phyloP scores from a whole-genome alignment of 768 basidiomycete species.

The Clathrus columnatus region DNA sequence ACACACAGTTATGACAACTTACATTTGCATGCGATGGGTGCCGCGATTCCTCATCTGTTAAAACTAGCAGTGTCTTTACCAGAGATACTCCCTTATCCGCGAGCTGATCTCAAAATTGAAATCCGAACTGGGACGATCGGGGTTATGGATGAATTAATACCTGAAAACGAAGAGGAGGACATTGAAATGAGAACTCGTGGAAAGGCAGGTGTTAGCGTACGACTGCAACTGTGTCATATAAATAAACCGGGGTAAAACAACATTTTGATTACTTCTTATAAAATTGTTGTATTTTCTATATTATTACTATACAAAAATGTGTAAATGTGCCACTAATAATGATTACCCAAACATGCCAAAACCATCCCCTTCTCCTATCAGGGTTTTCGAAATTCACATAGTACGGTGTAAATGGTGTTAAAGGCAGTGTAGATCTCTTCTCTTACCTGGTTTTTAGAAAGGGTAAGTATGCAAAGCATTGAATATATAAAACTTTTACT shows the following conservation, averaged over 20 bases:
- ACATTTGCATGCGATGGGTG: conserved; percentile 76
- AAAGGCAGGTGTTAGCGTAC: conserved; percentile 59
- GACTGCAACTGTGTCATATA: conserved; percentile 56
- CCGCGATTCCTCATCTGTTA: conserved; percentile 76
- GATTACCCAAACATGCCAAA: neutral
- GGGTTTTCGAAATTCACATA: conserved; percentile 91
- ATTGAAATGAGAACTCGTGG: conserved; percentile 51
- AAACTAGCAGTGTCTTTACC: conserved; percentile 65
- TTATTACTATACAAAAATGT: neutral
- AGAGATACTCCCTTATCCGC: conserved; percentile 56
- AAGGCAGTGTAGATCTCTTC: conserved; percentile 99
- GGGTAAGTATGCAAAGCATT: too few species aligned
- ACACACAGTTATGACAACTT: conserved; percentile 58
- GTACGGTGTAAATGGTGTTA: conserved; percentile 98
- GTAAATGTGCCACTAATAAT: neutral
- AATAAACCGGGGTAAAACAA: conserved; percentile 7
- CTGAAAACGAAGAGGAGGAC: conserved; percentile 62
- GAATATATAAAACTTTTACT: too few species aligned
- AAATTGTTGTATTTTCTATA: neutral
- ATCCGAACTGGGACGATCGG: conserved; percentile 62
- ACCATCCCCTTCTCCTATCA: conserved; percentile 5
- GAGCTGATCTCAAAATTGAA: conserved; percentile 53
- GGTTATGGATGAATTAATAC: conserved; percentile 72
- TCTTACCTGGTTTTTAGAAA: conserved; percentile 83
- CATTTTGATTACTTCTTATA: neutral